phyloP scores from a whole-genome alignment of 495 filamentous ascomycete species.

The Tuber umbilicatum region DNA sequence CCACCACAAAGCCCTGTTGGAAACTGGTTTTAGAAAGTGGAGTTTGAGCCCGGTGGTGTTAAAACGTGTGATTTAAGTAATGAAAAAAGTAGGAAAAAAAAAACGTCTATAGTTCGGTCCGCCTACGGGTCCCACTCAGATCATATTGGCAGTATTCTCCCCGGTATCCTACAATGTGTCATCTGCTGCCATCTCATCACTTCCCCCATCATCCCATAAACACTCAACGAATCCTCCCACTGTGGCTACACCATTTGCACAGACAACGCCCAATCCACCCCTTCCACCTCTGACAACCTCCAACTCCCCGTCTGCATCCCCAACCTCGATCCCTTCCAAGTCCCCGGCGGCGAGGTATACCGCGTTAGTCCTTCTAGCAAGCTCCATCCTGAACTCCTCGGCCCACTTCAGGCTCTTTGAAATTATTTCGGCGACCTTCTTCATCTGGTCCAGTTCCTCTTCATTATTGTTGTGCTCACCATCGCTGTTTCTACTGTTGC shows the following conservation, averaged over 20 bases:
- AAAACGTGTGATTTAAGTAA: background rate
- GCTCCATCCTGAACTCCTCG: background rate
- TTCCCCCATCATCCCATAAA: background rate
- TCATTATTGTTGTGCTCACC: background rate
- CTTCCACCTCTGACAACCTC: background rate
- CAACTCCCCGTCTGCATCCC: background rate
- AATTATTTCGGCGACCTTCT: background rate
- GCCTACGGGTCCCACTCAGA: background rate
- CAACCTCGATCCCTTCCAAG: background rate
- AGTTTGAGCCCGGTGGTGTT: background rate
- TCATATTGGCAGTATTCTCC: background rate
- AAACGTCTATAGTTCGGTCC: background rate
- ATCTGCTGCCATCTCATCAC: background rate
- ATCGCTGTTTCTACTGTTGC: background rate
- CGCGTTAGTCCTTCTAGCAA: background rate
- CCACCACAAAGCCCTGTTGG: background rate
- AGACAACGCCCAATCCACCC: background rate
- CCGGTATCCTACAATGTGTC: background rate
- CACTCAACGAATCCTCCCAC: background rate
- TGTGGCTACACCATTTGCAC: background rate
- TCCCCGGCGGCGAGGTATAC: conserved; percentile 1
- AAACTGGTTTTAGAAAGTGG: background rate
- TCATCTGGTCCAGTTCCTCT: background rate
- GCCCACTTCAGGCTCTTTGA: background rate
- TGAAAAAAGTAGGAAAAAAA: background rate